Conservation (phyloP, 208 protist species). For the Trypanosoma cruzi region DNA sequence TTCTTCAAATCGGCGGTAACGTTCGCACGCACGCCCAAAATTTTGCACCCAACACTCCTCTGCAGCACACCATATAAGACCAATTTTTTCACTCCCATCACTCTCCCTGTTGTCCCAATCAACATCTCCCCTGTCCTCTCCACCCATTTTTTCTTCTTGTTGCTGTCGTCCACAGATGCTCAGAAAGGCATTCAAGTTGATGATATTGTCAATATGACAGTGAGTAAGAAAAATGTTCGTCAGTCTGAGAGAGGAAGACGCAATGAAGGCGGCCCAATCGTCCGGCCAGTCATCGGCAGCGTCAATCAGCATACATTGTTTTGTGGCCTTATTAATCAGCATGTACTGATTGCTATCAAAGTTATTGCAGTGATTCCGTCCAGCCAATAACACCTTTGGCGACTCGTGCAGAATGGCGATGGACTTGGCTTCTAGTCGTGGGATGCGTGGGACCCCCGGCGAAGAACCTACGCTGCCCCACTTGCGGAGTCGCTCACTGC, state of each 20-base stretch:
- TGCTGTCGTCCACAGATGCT: slow-evolving; percentile 48
- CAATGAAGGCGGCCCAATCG: slow-evolving; percentile 87
- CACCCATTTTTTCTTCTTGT: slow-evolving; percentile 8
- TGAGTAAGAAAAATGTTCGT: slow-evolving; percentile 89
- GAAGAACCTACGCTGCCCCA: slow-evolving; percentile 49
- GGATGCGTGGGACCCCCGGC: slow-evolving; percentile 67
- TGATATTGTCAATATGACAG: slow-evolving; percentile 88
- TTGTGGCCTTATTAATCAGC: slow-evolving; percentile 65
- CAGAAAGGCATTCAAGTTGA: slow-evolving; percentile 81
- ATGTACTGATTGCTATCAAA: slow-evolving; percentile 90
- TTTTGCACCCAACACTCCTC: slow-evolving; percentile 82
- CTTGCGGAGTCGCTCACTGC: slow-evolving; percentile 70
- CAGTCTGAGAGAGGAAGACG: slow-evolving; percentile 50
- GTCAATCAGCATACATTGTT: slow-evolving; percentile 83
- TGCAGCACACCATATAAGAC: slow-evolving; percentile 78
- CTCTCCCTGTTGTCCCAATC: neutral
- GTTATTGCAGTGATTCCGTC: slow-evolving; percentile 80
- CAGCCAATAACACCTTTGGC: slow-evolving; percentile 69
- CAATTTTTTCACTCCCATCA: slow-evolving; percentile 33
- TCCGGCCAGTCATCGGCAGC: slow-evolving; percentile 91
- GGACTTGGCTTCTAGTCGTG: slow-evolving; percentile 56
- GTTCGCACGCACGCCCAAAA: slow-evolving; percentile 77
- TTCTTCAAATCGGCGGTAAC: slow-evolving; percentile 74
- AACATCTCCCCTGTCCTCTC: slow-evolving; percentile 23
- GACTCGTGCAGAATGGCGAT: slow-evolving; percentile 89